Evolutionary conservation across 2,329 filamentous ascomycete genomes (phyloP), one percentile per base, ranked within the genome.

Genomic region (Fusarium nodosum): DNA sequence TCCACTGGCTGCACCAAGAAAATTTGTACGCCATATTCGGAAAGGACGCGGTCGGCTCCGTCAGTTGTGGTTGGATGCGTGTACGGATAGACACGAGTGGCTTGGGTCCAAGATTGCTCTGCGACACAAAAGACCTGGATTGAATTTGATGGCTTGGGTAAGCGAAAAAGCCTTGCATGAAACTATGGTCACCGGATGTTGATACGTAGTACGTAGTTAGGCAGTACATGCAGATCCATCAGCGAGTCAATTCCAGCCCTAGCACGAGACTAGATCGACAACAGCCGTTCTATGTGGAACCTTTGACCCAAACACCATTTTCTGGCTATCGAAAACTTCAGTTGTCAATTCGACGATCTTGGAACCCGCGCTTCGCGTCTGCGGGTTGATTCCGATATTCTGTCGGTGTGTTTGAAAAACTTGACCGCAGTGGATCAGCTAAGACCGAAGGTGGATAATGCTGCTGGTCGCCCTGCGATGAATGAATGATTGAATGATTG

Each of bases 191-290:
- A 41, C 48, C 48, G 9, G 48, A 52, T 52, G 16, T 15, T 41
- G 48, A n/a, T 28, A 39, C 11, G 20, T 18, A 20, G 20, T 18
- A 20, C 10, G 9, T 10, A 30, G 28, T 28, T 28, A 28, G n/a
- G n/a, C 34, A 51, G 48, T 16, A 22, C 34, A 22, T 16, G 18
- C 34, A 22, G 28, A 52, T 5, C 20, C 24, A 20, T 52, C 48
- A n/a, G 11, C 48, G 48, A 52, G 48, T 52, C 48, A 52, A 41
- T 30, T 30, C 33, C 48, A 39, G 24, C 33, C 48, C 18, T 52
- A 52, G 48, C n/a, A 39, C 24, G 48, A 41, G 24, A 28, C 48
- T 52, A 52, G 48, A 52, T 52, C 48, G 48, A 52, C 48, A 41
- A 16, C n/a, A 52, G 48, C 48, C 48, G 48, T 52, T 52, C 34